phyloP scores from a whole-genome alignment of 805 yeast genomes.

The Candida nemodendra region DNA sequence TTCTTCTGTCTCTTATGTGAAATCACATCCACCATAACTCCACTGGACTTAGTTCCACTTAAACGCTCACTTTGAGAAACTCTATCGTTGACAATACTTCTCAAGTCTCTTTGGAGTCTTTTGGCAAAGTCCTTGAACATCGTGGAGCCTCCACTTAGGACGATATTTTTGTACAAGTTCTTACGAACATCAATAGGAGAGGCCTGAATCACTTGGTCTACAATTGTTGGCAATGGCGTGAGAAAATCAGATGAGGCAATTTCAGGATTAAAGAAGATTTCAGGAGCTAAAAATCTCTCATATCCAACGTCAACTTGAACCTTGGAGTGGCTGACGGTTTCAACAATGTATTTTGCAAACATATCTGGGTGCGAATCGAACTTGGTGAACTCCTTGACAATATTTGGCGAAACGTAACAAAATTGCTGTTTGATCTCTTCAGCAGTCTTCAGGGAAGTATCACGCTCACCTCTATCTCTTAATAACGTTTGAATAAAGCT shows the following conservation, averaged over 20 bases:
- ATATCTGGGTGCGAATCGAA: slow-evolving; percentile 92
- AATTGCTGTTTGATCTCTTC: slow-evolving; percentile 95
- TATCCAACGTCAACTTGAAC: slow-evolving; percentile 90
- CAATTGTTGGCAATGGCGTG: slow-evolving; percentile 95
- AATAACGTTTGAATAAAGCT: slow-evolving; percentile 86
- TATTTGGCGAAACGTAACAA: slow-evolving; percentile 97
- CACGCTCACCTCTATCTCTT: slow-evolving; percentile 96
- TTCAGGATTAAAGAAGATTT: slow-evolving; percentile 96
- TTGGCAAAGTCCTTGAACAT: slow-evolving; percentile 99
- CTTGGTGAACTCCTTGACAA: slow-evolving; percentile 92
- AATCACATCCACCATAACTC: slow-evolving; percentile 95
- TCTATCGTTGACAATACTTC: slow-evolving; percentile 83
- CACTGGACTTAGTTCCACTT: slow-evolving; percentile 77
- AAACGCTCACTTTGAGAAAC: slow-evolving; percentile 76
- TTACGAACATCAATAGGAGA: slow-evolving; percentile 98
- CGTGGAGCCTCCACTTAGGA: slow-evolving; percentile 95
- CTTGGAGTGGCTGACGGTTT: slow-evolving; percentile 65
- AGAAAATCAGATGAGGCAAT: slow-evolving; percentile 92
- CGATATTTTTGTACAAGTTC: slow-evolving; percentile 92
- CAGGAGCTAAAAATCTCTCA: slow-evolving; percentile 98
- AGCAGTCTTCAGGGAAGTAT: slow-evolving; percentile 91
- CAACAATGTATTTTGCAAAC: slow-evolving; percentile 90
- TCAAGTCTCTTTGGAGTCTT: slow-evolving; percentile 92
- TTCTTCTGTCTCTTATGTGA: slow-evolving; percentile 96
- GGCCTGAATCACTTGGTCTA: slow-evolving; percentile 91